Conservation (phyloP, 1,284 basidiomycete genomes). For the Pyrrhoderma lamaoense region DNA sequence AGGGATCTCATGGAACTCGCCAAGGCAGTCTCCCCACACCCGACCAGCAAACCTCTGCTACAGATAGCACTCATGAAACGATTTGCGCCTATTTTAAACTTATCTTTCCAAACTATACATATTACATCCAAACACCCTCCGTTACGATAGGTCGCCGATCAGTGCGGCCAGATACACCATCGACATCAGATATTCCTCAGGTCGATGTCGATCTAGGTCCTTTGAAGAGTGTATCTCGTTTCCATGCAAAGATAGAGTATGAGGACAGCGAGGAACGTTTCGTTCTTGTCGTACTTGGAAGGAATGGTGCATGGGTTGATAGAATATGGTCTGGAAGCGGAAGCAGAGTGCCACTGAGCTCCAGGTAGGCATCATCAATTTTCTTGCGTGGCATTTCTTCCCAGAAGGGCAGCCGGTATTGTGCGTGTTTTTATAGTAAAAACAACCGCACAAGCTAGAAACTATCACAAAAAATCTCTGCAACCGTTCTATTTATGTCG, state of each 20-base stretch:
- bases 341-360: conserved; percentile 72
- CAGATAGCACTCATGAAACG: conserved; percentile 51
- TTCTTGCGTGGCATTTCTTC: conserved; percentile 8
- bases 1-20: conserved; percentile 6
- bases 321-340: conserved; percentile 91
- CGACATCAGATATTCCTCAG: conserved; percentile 36
- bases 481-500: no score
- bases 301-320: conserved; percentile 98
- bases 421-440: no score
- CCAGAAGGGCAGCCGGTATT: background rate
- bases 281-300: conserved; percentile 84
- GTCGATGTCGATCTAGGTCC: conserved; percentile 97
- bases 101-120: conserved; percentile 86
- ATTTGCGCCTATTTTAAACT: conserved; percentile 92
- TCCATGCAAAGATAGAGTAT: conserved; percentile 94
- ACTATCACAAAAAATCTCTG: no score
- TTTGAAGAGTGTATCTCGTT: conserved; percentile 91
- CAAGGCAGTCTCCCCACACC: conserved; percentile 3
- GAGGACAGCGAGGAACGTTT: conserved; percentile 84
- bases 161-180: conserved; percentile 36
- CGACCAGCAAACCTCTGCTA: conserved; percentile 18
- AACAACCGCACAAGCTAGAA: no score
- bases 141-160: conserved; percentile 59
- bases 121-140: conserved; percentile 76
- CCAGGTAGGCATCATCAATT: conserved; percentile 50